Evolutionary conservation across 495 filamentous ascomycete genomes (phyloP).

Genomic region (Staphylotrichum longicolle): DNA sequence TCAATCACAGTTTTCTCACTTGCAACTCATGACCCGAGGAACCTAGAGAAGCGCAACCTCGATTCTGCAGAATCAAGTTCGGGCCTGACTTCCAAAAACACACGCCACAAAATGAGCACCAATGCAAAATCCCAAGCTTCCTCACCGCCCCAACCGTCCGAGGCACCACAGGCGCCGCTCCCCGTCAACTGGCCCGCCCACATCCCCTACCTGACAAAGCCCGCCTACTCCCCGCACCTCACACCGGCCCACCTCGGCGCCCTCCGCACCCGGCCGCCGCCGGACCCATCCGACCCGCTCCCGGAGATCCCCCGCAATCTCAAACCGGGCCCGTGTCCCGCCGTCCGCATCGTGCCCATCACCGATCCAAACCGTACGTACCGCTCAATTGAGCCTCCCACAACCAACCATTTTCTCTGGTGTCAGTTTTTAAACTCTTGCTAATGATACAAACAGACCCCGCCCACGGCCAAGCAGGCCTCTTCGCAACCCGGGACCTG

Average conservation of each 20-base stretch:
- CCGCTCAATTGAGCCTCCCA: background rate
- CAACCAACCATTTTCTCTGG: no score
- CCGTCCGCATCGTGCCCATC: slow-evolving; percentile 57
- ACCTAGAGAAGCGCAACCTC: background rate
- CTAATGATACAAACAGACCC: slow-evolving; percentile 47
- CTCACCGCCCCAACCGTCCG: no score
- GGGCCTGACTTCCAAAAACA: no score
- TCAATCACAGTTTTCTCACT: background rate
- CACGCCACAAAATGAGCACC: background rate
- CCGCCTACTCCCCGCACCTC: slow-evolving; percentile 49
- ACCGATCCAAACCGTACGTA: slow-evolving; percentile 32
- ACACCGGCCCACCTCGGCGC: slow-evolving; percentile 37
- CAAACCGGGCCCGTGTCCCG: slow-evolving; percentile 43
- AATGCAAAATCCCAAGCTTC: slow-evolving; percentile 12
- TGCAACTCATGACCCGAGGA: background rate
- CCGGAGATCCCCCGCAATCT: slow-evolving; percentile 37
- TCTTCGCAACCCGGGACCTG: slow-evolving; percentile 61
- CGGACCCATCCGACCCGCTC: slow-evolving; percentile 22
- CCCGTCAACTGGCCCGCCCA: slow-evolving; percentile 59
- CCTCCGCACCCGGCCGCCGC: slow-evolving; percentile 38
- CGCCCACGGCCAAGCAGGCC: slow-evolving; percentile 60
- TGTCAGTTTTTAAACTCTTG: no score
- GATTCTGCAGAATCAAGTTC: background rate
- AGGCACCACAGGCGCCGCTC: background rate
- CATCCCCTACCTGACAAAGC: slow-evolving; percentile 52